These are phyloP conservation scores for Tricholoma flavovirens DNA, from an alignment of 768 basidiomycete species.

Conservation along the genomic window DNA sequence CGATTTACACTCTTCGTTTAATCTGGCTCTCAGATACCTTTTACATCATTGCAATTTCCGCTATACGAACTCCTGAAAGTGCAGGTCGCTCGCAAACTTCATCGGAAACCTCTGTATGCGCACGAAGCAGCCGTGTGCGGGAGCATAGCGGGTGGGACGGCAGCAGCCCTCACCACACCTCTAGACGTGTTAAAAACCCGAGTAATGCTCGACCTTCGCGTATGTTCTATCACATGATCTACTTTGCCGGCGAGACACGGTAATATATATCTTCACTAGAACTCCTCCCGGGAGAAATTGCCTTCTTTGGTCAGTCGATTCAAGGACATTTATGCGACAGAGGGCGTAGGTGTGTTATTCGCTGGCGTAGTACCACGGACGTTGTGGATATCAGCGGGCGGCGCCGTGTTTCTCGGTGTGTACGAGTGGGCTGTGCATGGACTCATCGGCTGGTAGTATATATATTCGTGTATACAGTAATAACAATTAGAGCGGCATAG, in stretches of 20 bases:
- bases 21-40: conserved; percentile 66
- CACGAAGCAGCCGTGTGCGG: conserved; percentile 86
- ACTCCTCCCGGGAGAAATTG: conserved; percentile 38
- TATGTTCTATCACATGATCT: conserved; percentile 28
- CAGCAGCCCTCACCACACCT: conserved; percentile 88
- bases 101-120: conserved; percentile 53
- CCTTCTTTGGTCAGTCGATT: conserved; percentile 57
- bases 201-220: conserved; percentile 90
- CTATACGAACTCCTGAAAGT: conserved; percentile 86
- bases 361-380: conserved; percentile 87
- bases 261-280: conserved; percentile 28
- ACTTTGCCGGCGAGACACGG: not conserved
- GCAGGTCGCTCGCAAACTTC: conserved; percentile 48
- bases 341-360: conserved; percentile 76
- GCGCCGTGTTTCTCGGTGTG: conserved; percentile 95
- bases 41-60: conserved; percentile 94
- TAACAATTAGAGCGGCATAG: not conserved
- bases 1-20: conserved; percentile 1
- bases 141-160: conserved; percentile 83
- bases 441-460: conserved; percentile 30
- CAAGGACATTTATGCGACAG: conserved; percentile 57
- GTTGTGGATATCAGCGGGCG: conserved; percentile 93
- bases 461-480: conserved; percentile 1
- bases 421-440: conserved; percentile 77
- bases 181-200: conserved; percentile 96